Conservation (phyloP, 139 green algal species). For the Chlorella sp. region DNA sequence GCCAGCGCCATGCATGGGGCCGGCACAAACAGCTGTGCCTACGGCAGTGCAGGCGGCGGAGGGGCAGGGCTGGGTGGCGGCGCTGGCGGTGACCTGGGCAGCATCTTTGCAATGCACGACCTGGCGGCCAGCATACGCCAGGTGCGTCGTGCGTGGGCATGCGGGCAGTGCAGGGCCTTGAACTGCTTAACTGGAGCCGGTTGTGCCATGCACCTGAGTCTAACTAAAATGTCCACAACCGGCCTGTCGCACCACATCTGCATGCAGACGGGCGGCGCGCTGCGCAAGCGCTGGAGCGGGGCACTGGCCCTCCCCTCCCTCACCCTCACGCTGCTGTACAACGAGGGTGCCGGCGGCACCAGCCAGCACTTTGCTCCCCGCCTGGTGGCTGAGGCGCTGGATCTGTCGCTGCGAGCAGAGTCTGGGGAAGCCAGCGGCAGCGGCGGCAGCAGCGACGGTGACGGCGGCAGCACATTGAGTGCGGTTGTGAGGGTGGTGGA, state of each 20-base stretch:
- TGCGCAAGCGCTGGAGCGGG: neutral
- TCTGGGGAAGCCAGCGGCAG: neutral
- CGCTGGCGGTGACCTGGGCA: neutral
- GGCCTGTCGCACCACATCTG: neutral
- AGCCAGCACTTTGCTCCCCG: neutral
- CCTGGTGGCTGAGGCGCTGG: slow-evolving; percentile 12
- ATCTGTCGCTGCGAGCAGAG: neutral
- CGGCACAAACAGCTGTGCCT: neutral
- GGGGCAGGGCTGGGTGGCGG: neutral
- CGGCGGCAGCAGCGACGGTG: neutral
- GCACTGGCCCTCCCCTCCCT: neutral
- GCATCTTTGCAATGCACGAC: slow-evolving; percentile 17
- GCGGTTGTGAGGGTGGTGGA: neutral
- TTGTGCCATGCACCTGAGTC: too few species aligned
- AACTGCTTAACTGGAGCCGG: too few species aligned
- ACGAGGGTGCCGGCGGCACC: neutral
- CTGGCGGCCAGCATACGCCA: slow-evolving; percentile 28
- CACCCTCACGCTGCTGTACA: slow-evolving; percentile 32
- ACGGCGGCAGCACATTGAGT: neutral
- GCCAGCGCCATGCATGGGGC: too few species aligned
- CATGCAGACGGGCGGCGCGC: neutral
- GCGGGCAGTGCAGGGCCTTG: too few species aligned
- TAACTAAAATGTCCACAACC: too few species aligned
- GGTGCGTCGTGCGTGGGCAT: neutral
- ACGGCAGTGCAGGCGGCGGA: neutral